Conservation (phyloP, 306 rosid genomes). For the Begonia fuchsioides region DNA sequence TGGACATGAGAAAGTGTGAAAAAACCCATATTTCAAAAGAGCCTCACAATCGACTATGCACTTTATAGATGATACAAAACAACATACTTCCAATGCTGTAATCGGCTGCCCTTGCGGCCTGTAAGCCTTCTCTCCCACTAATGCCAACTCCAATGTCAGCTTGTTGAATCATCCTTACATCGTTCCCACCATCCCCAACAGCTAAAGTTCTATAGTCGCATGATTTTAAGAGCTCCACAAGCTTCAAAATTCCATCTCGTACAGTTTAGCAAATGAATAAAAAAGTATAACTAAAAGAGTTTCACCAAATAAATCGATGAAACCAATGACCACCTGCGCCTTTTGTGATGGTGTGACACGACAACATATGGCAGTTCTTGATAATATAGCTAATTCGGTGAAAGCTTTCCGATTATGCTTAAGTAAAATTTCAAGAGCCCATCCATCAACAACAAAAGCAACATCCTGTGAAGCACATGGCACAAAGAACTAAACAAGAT, state of each 20-base stretch:
- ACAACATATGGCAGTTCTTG: constrained; percentile 97
- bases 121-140: constrained; percentile 98
- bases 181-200: constrained; percentile 97
- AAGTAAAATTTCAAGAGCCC: constrained; percentile 98
- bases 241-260: constrained; percentile 41
- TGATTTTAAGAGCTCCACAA: constrained; percentile 78
- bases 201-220: constrained; percentile 96
- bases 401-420: constrained; percentile 72
- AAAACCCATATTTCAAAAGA: no score
- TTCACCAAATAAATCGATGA: not conserved
- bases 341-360: constrained; percentile 98
- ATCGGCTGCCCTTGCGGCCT: constrained; percentile 99
- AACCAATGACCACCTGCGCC: constrained; percentile 58
- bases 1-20: no score
- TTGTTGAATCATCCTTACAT: constrained; percentile 98
- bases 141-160: constrained; percentile 98
- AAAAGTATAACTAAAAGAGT: not conserved
- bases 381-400: constrained; percentile 87
- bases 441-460: constrained; percentile 95
- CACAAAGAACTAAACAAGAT: not conserved
- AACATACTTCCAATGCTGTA: constrained; percentile 92
- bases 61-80: no score
- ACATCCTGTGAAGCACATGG: constrained; percentile 37
- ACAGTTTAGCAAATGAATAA: not conserved
- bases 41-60: no score